Conservation (phyloP, 176 grass and related monocot genomes). For the Phoenix roebelenii region DNA sequence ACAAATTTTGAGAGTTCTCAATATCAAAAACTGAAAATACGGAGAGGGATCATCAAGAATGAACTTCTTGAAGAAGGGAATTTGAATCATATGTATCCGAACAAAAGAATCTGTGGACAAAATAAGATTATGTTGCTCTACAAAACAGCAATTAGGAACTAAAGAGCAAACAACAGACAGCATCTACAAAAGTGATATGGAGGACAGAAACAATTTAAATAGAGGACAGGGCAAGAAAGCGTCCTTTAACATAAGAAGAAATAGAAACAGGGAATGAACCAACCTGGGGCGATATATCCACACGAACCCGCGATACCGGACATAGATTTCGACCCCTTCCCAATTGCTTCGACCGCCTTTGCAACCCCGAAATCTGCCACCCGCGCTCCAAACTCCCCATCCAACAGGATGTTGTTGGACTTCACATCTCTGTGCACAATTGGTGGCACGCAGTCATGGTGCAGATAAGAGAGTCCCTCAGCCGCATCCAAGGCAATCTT, state of each 20-base stretch:
- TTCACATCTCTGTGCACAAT: constrained; percentile 86
- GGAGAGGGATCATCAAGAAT: no score
- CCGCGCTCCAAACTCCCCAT: constrained; percentile 48
- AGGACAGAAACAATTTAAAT: not conserved
- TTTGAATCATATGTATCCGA: no score
- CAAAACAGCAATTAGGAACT: no score
- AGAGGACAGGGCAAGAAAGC: not conserved
- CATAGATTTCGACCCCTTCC: constrained; percentile 39
- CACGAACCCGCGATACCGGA: constrained; percentile 62
- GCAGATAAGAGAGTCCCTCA: constrained; percentile 73
- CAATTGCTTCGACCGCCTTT: constrained; percentile 31
- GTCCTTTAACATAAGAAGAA: not conserved
- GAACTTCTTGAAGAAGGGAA: no score
- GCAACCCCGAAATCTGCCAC: constrained; percentile 85
- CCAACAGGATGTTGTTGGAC: constrained; percentile 88
- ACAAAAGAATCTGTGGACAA: no score
- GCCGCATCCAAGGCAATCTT: constrained; percentile 61
- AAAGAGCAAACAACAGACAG: no score
- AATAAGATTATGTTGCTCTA: no score
- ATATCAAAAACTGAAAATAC: no score
- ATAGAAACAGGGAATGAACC: constrained; percentile 1
- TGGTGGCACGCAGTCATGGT: constrained; percentile 64
- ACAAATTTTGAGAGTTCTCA: no score
- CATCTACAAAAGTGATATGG: not conserved
- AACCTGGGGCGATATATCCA: constrained; percentile 93